A percentile compares a stretch with the other conserved stretches of the same genome.
Evolutionary conservation across 768 basidiomycete species (phyloP).

Genomic region (Suillus clintonianus): DNA sequence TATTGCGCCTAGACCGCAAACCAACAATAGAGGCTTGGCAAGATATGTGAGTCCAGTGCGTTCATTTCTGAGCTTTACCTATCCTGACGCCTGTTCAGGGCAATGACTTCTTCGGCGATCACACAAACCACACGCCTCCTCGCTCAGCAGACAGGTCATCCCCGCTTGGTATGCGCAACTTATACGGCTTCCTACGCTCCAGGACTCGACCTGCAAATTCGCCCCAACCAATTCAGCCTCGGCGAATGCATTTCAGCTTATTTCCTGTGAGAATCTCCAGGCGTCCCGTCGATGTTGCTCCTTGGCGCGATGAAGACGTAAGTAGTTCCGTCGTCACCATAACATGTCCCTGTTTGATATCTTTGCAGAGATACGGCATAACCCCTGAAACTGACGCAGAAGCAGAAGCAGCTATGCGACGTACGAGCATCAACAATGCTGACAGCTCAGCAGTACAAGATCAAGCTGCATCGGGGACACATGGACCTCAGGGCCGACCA

Average conservation of each 20-base stretch:
- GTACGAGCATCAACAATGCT: background rate
- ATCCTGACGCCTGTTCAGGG: background rate
- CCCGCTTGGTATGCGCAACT: background rate
- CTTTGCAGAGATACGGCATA: background rate
- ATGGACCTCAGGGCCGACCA: too few species aligned
- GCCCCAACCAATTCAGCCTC: too few species aligned
- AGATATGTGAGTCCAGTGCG: background rate
- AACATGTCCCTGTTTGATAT: background rate
- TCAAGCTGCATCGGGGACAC: too few species aligned
- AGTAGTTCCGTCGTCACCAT: background rate
- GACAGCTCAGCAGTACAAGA: too few species aligned
- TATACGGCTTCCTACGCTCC: background rate
- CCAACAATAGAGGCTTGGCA: background rate
- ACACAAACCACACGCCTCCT: background rate
- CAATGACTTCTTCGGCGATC: background rate
- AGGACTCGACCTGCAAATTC: background rate
- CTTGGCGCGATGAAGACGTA: background rate
- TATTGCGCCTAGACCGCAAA: too few species aligned
- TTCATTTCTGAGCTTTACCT: background rate
- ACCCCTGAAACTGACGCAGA: background rate
- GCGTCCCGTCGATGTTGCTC: background rate
- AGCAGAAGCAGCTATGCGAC: background rate
- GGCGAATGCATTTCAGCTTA: too few species aligned
- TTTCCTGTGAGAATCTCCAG: background rate
- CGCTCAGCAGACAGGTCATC: background rate